These are phyloP conservation scores for Ormosia emarginata DNA, from an alignment of 306 rosid species.

Conservation along the genomic window DNA sequence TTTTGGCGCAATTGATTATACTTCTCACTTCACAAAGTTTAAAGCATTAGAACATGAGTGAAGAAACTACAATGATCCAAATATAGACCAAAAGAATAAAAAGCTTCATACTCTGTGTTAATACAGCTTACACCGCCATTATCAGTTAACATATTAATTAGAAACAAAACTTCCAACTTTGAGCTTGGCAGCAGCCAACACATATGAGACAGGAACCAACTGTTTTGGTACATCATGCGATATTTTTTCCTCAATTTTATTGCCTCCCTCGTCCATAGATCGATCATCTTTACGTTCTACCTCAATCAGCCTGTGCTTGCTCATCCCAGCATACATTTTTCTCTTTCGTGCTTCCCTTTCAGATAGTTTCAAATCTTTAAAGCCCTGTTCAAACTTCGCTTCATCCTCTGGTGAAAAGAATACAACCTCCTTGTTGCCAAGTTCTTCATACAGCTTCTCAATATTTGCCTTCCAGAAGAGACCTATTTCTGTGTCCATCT, in stretches of 20 bases:
- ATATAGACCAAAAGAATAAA: background rate
- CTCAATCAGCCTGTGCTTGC: constrained; percentile 42
- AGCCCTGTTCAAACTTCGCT: constrained; percentile 57
- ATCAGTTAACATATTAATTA: constrained; percentile 14
- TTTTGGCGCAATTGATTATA: background rate
- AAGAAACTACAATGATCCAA: constrained; percentile 12
- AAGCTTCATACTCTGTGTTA: background rate
- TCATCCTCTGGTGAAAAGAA: constrained; percentile 73
- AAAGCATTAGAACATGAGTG: background rate
- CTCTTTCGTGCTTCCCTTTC: constrained; percentile 61
- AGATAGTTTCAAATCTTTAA: constrained; percentile 52
- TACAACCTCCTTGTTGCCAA: constrained; percentile 62
- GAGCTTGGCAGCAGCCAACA: constrained; percentile 33
- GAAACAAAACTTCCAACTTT: constrained; percentile 34
- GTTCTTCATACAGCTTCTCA: constrained; percentile 68
- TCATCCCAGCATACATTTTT: constrained; percentile 39
- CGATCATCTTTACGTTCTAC: constrained; percentile 22
- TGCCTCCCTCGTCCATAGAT: constrained; percentile 29
- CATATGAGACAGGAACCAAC: constrained; percentile 38
- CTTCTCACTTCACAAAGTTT: background rate
- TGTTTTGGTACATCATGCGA: constrained; percentile 33
- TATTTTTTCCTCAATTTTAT: constrained; percentile 3
- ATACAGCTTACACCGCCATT: background rate
- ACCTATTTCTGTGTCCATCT: constrained; percentile 89
- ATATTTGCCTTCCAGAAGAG: constrained; percentile 87